Evolutionary conservation across 1,284 basidiomycete genomes (phyloP).

Genomic region (Microbotryum violaceum): DNA sequence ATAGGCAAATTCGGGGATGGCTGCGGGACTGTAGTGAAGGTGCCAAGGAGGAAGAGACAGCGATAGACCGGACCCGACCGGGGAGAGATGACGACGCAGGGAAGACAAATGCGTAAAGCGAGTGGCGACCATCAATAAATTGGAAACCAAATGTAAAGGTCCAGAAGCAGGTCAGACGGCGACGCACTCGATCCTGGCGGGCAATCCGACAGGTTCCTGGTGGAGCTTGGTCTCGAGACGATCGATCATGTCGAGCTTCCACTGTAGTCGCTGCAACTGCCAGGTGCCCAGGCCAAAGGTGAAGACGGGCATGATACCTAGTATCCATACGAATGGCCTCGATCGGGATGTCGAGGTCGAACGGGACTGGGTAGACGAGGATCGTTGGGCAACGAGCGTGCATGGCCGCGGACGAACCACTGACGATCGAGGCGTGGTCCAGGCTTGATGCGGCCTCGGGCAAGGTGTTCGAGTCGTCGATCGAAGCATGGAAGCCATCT

Average conservation of each 20-base stretch:
- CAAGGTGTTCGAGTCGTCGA: too few species aligned
- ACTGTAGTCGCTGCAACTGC: constrained; percentile 82
- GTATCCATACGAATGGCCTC: constrained; percentile 52
- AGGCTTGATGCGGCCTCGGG: too few species aligned
- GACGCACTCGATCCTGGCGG: constrained; percentile 73
- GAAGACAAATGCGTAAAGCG: background rate
- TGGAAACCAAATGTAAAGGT: background rate
- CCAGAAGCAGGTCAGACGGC: background rate
- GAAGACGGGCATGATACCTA: constrained; percentile 81
- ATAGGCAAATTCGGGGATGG: constrained; percentile 76
- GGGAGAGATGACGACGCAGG: too few species aligned
- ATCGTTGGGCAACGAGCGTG: too few species aligned
- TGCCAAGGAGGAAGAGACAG: background rate
- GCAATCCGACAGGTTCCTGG: constrained; percentile 68
- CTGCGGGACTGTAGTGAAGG: constrained; percentile 41
- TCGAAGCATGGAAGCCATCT: too few species aligned
- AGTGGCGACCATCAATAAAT: background rate
- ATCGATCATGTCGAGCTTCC: constrained; percentile 92
- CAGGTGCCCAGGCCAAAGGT: constrained; percentile 88
- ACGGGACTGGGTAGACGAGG: too few species aligned
- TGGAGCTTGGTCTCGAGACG: constrained; percentile 87
- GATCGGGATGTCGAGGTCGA: constrained; percentile 34
- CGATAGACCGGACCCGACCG: too few species aligned
- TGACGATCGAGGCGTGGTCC: too few species aligned
- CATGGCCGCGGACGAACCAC: too few species aligned